Conservation (phyloP, 2,329 filamentous ascomycete genomes). For the Colletotrichum sublineola region DNA sequence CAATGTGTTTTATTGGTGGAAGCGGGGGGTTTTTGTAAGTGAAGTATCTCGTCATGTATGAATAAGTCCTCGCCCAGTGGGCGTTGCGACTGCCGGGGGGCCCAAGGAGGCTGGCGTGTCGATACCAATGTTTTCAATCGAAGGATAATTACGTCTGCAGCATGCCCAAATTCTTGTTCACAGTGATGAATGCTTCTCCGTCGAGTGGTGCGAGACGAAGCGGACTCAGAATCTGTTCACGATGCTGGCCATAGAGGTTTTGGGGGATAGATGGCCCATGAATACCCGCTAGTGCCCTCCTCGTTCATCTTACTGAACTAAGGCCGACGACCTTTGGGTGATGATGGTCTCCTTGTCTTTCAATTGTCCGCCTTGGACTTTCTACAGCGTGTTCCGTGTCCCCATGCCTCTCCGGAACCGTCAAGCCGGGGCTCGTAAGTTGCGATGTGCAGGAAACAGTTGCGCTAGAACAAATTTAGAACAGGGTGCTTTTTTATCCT, state of each 20-base stretch:
- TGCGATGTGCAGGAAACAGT: neutral
- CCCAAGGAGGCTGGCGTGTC: slow-evolving; percentile 19
- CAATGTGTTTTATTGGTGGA: slow-evolving; percentile 28
- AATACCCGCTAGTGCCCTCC: neutral
- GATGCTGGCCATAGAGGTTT: neutral
- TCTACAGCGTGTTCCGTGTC: neutral
- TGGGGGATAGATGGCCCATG: neutral
- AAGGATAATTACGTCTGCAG: slow-evolving; percentile 26
- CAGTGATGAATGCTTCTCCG: neutral
- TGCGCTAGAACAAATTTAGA: neutral
- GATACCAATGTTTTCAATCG: slow-evolving; percentile 38
- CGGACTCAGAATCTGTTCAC: neutral
- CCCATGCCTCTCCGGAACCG: too few relatives aligned
- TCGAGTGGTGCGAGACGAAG: neutral
- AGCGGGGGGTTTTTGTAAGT: slow-evolving; percentile 24
- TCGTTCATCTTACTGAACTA: neutral
- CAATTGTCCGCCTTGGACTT: neutral
- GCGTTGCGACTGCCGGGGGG: slow-evolving; percentile 28
- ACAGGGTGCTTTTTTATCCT: neutral
- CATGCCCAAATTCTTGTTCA: neutral
- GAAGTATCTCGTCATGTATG: slow-evolving; percentile 37
- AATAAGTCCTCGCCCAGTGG: slow-evolving; percentile 22
- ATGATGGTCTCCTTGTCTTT: neutral
- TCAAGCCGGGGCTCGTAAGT: neutral
- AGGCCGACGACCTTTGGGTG: neutral